These are phyloP conservation scores for Neurospora crassa DNA, from an alignment of 2,329 filamentous ascomycete species.

Conservation along the genomic window DNA sequence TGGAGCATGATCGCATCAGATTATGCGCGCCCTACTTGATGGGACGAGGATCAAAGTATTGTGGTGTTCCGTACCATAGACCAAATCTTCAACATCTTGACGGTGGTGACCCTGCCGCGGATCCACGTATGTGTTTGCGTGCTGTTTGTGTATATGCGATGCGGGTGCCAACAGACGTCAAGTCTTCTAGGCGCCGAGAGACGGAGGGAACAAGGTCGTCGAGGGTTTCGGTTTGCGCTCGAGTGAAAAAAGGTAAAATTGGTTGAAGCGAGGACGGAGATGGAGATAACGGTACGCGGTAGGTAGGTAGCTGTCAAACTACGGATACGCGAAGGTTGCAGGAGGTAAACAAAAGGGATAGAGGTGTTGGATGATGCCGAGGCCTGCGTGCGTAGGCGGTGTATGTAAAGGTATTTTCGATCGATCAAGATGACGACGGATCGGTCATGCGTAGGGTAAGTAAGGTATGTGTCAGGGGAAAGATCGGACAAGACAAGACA, in stretches of 20 bases:
- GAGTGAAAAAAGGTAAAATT: neutral
- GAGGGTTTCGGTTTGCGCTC: neutral
- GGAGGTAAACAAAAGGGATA: neutral
- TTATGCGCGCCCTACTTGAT: neutral
- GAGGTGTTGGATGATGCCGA: neutral
- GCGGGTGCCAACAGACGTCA: neutral
- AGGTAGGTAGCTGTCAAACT: neutral
- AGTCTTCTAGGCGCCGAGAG: neutral
- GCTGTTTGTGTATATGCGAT: neutral
- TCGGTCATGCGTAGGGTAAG: neutral
- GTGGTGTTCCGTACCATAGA: constrained; percentile 61
- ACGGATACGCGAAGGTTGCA: neutral
- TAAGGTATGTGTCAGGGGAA: neutral
- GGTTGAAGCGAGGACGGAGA: neutral
- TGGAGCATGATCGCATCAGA: neutral
- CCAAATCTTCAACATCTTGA: constrained; percentile 98
- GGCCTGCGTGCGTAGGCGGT: neutral
- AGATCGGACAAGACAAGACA: neutral
- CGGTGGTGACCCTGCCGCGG: constrained; percentile 7
- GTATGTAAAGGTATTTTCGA: neutral
- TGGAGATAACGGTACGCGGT: neutral
- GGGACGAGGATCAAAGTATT: neutral
- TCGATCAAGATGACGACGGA: neutral
- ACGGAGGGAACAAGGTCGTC: neutral
- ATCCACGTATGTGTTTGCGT: neutral